These are phyloP conservation scores for Chaetomium sp. DNA, from an alignment of 2,329 filamentous ascomycete species.

Conservation along the genomic window DNA sequence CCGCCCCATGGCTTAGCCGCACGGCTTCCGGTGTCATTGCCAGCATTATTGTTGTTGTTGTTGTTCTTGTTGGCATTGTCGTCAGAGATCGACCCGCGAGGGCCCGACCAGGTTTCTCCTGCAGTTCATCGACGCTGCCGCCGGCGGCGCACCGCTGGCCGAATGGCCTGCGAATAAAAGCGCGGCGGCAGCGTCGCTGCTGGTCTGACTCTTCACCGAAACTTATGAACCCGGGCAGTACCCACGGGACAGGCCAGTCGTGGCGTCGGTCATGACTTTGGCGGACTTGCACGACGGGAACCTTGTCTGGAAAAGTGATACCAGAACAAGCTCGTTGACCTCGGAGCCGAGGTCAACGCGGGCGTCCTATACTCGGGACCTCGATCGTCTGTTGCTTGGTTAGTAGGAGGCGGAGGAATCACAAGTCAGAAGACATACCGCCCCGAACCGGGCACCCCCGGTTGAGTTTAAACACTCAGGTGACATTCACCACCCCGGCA, in stretches of 20 bases:
- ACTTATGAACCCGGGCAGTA: slow-evolving; percentile 97
- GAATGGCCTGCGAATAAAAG: no score
- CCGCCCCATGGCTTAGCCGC: slow-evolving; percentile 97
- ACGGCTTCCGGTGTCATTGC: slow-evolving; percentile 96
- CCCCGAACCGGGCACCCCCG: neutral
- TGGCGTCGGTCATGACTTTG: slow-evolving; percentile 99
- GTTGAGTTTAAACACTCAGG: neutral
- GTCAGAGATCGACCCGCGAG: no score
- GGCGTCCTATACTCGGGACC: slow-evolving; percentile 89
- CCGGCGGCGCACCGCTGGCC: slow-evolving; percentile 57
- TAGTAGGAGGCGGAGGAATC: neutral
- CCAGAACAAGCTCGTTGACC: slow-evolving; percentile 97
- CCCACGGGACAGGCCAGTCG: slow-evolving; percentile 94
- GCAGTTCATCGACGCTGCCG: slow-evolving; percentile 63
- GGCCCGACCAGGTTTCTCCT: no score
- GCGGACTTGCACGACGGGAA: slow-evolving; percentile 98
- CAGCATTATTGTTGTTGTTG: slow-evolving; percentile 32
- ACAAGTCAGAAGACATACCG: no score
- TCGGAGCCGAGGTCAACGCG: slow-evolving; percentile 98
- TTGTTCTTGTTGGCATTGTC: no score
- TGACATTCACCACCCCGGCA: neutral
- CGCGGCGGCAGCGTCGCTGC: slow-evolving; percentile 65
- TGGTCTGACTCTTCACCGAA: slow-evolving; percentile 96
- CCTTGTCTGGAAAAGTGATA: slow-evolving; percentile 93
- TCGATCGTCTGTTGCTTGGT: slow-evolving; percentile 67